Evolutionary conservation across 345 rosid species (phyloP).

Genomic region (Noccaea bulbosa): DNA sequence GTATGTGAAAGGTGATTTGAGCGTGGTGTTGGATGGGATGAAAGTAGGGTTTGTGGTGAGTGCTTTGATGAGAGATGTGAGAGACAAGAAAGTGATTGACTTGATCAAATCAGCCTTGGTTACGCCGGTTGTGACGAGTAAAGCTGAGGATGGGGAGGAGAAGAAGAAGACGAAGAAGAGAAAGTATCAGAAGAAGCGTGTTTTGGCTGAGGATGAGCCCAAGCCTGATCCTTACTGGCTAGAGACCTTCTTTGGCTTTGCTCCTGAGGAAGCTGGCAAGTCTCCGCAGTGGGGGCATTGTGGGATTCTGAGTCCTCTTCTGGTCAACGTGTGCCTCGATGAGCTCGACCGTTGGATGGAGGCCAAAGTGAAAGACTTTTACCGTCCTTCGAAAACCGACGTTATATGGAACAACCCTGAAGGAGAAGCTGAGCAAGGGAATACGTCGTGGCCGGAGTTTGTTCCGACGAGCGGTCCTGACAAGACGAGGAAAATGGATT

Average conservation of each 20-base stretch:
- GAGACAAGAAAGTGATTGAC: conserved; percentile 94
- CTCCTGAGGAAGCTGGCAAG: conserved; percentile 96
- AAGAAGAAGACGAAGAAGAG: conserved; percentile 85
- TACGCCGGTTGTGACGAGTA: conserved; percentile 75
- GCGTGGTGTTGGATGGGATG: conserved; percentile 91
- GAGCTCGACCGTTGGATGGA: conserved; percentile 94
- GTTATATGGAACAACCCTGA: conserved; percentile 93
- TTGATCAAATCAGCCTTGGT: conserved; percentile 78
- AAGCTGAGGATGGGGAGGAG: conserved; percentile 58
- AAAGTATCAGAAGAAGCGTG: conserved; percentile 91
- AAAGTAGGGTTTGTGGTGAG: conserved; percentile 79
- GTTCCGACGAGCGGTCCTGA: conserved; percentile 99
- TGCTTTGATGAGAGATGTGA: conserved; percentile 90
- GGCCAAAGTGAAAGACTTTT: conserved; percentile 81
- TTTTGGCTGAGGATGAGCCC: conserved; percentile 94
- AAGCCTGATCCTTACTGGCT: conserved; percentile 99
- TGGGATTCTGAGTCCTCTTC: conserved; percentile 89
- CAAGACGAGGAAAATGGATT: conserved; percentile 92
- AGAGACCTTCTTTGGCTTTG: conserved; percentile 92
- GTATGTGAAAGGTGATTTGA: conserved; percentile 93
- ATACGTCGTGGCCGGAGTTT: conserved; percentile 97
- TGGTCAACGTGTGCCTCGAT: conserved; percentile 87
- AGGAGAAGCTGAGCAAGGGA: conserved; percentile 93
- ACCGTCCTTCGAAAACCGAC: conserved; percentile 86
- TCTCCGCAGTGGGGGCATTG: conserved; percentile 95